These are phyloP conservation scores for Tricholoma flavovirens DNA, from an alignment of 768 basidiomycete species.

Conservation along the genomic window DNA sequence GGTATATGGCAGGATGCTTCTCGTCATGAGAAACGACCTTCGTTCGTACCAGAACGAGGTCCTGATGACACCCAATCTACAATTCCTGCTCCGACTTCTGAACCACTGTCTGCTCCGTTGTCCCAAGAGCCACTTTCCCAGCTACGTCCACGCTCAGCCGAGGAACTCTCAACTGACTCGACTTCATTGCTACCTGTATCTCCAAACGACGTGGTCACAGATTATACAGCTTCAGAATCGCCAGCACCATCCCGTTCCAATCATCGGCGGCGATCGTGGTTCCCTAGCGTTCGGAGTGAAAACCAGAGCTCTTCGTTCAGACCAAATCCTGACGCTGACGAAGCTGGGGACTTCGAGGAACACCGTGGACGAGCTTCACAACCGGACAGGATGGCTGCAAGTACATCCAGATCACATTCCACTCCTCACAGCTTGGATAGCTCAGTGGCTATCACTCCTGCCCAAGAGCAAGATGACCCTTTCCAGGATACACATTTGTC, in stretches of 20 bases:
- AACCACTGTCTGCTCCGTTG: constrained; percentile 11
- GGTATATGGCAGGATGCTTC: constrained; percentile 85
- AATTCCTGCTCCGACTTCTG: constrained; percentile 31
- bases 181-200: constrained; percentile 6
- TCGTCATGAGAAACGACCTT: constrained; percentile 31
- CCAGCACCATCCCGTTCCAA: constrained; percentile 21
- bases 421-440: constrained; percentile 23
- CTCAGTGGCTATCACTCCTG: constrained; percentile 10
- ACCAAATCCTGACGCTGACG: constrained; percentile 14
- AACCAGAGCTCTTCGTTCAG: constrained; percentile 23
- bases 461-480: constrained; percentile 11
- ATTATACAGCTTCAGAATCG: constrained; percentile 9
- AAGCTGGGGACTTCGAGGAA: constrained; percentile 20
- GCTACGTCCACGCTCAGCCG: constrained; percentile 13
- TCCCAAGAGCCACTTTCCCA: constrained; percentile 4
- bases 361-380: constrained; percentile 34
- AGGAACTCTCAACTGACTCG: constrained; percentile 13
- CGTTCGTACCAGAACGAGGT: constrained; percentile 12
- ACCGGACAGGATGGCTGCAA: constrained; percentile 18
- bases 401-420: constrained; percentile 27
- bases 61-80: constrained; percentile 28
- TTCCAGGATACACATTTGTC: constrained; percentile 7
- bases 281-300: constrained; percentile 38
- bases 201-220: constrained; percentile 6
- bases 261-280: constrained; percentile 54